Percentiles rank a stretch among this genome's conserved stretches.
These are phyloP conservation scores for Wallacemonas collosoma DNA, from an alignment of 208 protist species.

Conservation along the genomic window DNA sequence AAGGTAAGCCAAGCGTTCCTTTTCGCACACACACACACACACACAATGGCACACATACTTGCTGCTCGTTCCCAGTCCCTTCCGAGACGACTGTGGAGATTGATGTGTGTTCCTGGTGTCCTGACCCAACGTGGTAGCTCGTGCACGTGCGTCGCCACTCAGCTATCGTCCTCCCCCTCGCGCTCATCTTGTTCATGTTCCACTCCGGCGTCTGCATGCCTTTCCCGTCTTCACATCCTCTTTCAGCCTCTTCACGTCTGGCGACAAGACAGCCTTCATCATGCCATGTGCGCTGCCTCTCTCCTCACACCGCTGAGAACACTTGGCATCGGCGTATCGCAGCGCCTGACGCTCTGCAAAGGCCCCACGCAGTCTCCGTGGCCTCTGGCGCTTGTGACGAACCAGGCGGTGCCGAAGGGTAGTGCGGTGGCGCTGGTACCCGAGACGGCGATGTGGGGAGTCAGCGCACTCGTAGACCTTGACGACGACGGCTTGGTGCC, in stretches of 20 bases:
- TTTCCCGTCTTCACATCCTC: neutral
- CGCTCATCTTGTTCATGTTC: no score
- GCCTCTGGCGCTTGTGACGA: conserved; percentile 13
- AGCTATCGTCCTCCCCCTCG: no score
- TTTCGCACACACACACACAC: no score
- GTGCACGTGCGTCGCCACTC: no score
- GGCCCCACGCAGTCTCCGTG: neutral
- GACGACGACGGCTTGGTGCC: conserved; percentile 39
- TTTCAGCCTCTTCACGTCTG: no score
- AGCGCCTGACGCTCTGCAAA: conserved; percentile 13
- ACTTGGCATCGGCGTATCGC: conserved; percentile 33
- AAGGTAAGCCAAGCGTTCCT: no score
- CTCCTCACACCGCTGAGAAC: conserved; percentile 22
- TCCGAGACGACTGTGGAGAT: no score
- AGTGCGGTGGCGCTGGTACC: conserved; percentile 24
- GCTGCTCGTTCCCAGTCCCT: no score
- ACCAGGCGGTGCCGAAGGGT: conserved; percentile 7
- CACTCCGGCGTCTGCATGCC: neutral
- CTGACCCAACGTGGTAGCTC: no score
- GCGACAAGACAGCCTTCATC: neutral
- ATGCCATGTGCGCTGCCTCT: conserved; percentile 2
- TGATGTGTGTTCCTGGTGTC: no score
- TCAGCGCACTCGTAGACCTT: conserved; percentile 30
- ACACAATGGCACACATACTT: no score
- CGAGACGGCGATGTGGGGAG: conserved; percentile 27